A percentile compares a stretch with the other conserved stretches of the same genome.
Conservation (phyloP, 2,329 filamentous ascomycete genomes). For the Paecilomyces fulvus region DNA sequence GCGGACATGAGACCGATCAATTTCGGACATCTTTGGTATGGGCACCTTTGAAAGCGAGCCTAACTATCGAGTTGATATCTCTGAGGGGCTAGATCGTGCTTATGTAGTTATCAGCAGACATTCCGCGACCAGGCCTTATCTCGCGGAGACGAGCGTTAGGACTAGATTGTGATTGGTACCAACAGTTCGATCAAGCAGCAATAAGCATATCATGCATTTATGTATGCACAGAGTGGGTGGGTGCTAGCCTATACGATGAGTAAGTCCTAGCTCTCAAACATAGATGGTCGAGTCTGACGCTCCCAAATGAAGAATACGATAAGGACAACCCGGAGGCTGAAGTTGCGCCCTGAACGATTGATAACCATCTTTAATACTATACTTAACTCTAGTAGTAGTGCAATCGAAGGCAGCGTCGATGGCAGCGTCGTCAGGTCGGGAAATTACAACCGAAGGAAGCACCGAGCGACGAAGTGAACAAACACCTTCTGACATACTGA, state of each 20-base stretch:
- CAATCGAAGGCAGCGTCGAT: neutral
- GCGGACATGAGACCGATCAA: neutral
- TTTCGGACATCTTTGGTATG: neutral
- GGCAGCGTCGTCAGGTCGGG: neutral
- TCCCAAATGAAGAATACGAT: neutral
- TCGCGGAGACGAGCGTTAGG: neutral
- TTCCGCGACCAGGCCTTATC: neutral
- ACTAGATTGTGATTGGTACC: neutral
- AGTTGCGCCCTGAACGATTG: neutral
- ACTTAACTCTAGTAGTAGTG: neutral
- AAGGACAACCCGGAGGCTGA: neutral
- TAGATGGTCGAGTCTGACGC: neutral
- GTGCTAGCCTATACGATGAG: neutral
- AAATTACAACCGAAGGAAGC: neutral
- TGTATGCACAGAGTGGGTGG: neutral
- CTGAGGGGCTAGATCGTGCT: neutral
- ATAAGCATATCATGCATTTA: neutral
- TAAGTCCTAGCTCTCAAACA: neutral
- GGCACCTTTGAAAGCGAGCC: neutral
- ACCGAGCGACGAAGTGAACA: neutral
- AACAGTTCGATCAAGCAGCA: neutral
- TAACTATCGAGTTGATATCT: neutral
- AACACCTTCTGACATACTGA: neutral
- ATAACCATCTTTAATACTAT: neutral
- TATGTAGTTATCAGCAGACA: neutral